Conservation (phyloP, 2,329 filamentous ascomycete genomes). For the Fusarium sp. region DNA sequence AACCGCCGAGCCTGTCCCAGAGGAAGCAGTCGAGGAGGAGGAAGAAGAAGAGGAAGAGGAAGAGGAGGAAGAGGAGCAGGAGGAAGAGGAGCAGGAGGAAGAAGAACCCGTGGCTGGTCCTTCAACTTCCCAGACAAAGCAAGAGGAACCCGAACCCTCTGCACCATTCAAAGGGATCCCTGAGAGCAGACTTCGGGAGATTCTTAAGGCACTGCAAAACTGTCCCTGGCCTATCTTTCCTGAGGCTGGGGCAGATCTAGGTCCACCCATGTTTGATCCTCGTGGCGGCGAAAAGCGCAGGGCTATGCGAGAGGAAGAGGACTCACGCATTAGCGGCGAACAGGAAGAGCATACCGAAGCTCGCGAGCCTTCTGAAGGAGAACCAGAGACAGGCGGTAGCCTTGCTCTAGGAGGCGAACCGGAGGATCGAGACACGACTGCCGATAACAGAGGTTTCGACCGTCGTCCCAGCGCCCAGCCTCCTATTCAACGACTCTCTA, state of each 20-base stretch:
- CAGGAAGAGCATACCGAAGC: conserved; percentile 64
- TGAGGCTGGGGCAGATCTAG: conserved; percentile 40
- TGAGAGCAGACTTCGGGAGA: conserved; percentile 52
- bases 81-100: conserved; percentile 40
- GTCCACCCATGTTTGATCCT: conserved; percentile 85
- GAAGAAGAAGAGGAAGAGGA: neutral
- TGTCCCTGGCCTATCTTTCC: conserved; percentile 53
- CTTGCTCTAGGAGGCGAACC: conserved; percentile 93
- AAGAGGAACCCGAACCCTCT: conserved; percentile 30
- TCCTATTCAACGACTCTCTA: conserved; percentile 77
- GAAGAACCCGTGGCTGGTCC: conserved; percentile 50
- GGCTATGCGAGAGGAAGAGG: conserved; percentile 81
- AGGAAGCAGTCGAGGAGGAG: conserved; percentile 59
- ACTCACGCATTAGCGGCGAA: conserved; percentile 63
- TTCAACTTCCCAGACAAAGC: conserved; percentile 36
- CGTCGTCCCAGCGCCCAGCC: conserved; percentile 80
- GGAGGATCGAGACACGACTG: conserved; percentile 78
- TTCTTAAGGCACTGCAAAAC: conserved; percentile 57
- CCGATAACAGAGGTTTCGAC: conserved; percentile 66
- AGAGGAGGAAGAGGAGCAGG: neutral
- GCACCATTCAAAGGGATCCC: conserved; percentile 23
- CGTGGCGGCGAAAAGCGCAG: conserved; percentile 86
- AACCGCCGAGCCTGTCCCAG: conserved; percentile 63
- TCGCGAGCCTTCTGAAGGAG: conserved; percentile 74
- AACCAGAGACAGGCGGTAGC: conserved; percentile 85